Evolutionary conservation across 768 basidiomycete species (phyloP).

Genomic region (Russula emetica): DNA sequence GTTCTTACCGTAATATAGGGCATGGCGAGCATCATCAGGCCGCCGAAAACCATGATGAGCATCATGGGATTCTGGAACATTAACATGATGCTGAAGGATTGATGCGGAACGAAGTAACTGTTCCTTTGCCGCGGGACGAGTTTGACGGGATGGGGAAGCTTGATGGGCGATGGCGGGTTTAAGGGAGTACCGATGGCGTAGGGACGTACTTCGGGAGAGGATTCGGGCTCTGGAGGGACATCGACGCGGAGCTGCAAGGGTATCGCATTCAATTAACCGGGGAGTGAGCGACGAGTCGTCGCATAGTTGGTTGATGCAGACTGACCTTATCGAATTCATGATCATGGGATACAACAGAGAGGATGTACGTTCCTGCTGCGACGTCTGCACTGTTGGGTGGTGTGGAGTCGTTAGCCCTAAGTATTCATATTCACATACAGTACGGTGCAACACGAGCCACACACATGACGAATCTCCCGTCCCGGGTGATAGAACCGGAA

Average conservation of each 20-base stretch:
- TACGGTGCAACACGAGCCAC: conserved; percentile 30
- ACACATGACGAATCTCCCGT: conserved; percentile 68
- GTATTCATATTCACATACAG: not conserved
- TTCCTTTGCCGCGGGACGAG: conserved; percentile 53
- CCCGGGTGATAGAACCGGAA: conserved; percentile 48
- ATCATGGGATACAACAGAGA: conserved; percentile 65
- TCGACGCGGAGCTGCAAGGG: conserved; percentile 60
- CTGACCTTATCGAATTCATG: conserved; percentile 65
- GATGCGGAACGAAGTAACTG: conserved; percentile 60
- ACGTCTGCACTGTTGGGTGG: conserved; percentile 53
- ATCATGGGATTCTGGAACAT: conserved; percentile 87
- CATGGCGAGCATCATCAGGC: conserved; percentile 62
- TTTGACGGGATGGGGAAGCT: conserved; percentile 58
- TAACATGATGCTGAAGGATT: conserved; percentile 67
- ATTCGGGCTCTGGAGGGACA: conserved; percentile 42
- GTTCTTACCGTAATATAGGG: conserved; percentile 67
- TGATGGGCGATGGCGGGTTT: conserved; percentile 49
- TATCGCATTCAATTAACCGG: not conserved
- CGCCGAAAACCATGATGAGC: conserved; percentile 67
- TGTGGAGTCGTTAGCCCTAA: conserved; percentile 7
- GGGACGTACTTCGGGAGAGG: conserved; percentile 51
- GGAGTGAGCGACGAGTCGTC: too few relatives aligned
- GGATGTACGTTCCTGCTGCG: conserved; percentile 60
- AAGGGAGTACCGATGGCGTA: conserved; percentile 68
- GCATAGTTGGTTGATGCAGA: conserved; percentile 13